Evolutionary conservation across 805 yeast species (phyloP).

Genomic region (Yarrowia yakushimensis): DNA sequence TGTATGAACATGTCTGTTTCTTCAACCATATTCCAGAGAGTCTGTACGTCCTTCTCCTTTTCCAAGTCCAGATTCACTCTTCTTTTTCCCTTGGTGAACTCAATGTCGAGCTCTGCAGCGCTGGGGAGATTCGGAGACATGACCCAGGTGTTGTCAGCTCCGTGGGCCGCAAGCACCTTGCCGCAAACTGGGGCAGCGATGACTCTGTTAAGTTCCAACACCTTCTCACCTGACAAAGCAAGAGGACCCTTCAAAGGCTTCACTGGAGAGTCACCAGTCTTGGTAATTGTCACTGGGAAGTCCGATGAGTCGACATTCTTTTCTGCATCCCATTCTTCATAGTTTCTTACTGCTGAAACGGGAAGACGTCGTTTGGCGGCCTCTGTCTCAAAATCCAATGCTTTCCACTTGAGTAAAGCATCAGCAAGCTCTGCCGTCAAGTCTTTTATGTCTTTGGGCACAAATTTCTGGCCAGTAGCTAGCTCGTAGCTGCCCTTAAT

Average conservation of each 20-base stretch:
- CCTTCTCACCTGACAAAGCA: not conserved
- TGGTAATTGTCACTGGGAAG: not conserved
- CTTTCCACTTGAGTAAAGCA: not conserved
- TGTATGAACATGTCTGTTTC: not conserved
- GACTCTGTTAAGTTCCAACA: conserved; percentile 3
- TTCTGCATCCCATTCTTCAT: not conserved
- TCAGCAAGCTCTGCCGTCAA: not conserved
- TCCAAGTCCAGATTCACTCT: not conserved
- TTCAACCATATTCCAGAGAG: not conserved
- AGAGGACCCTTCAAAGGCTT: not conserved
- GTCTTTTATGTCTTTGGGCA: not conserved
- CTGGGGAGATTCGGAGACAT: not conserved
- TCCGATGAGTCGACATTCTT: not conserved
- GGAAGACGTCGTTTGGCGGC: not conserved
- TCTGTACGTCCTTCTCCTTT: not conserved
- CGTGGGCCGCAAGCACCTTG: not conserved
- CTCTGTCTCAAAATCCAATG: not conserved
- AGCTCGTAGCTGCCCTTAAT: not conserved
- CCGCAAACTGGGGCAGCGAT: conserved; percentile 12
- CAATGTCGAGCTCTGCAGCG: not conserved
- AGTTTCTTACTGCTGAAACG: not conserved
- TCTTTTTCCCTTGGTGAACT: conserved; percentile 14
- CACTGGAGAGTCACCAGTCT: not conserved
- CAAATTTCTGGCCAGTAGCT: not conserved
- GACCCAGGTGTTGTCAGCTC: not conserved